Base-by-base conservation (phyloP, 2,329 filamentous ascomycete genomes). In the Aspergillus nomiae region DNA sequence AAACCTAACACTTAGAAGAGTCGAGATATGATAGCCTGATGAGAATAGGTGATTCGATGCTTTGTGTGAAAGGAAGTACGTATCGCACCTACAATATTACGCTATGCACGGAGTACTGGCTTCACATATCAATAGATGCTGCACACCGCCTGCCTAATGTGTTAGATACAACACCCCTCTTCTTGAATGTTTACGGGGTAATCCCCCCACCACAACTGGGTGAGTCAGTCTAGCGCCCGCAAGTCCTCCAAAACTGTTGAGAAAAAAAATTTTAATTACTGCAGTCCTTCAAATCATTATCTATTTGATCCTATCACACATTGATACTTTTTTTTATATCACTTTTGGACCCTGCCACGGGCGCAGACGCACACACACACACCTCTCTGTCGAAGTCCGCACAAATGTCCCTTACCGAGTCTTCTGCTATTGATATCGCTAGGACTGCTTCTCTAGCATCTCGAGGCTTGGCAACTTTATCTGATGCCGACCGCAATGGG, bases 381-480 rank as follows among this genome's bases (percentile, higher is more conserved):
- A 51, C 19, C 34, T 36, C 5, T 36, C 1, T 7, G 14, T 24
- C 11, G 8, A 38, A 26, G 4, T 55, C 11, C 10, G 32, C 32
- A 28, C 45, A 16, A 59, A 97, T 98, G 95, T 97, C 94, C 69
- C 85, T 97, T 63, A 97, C 94, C 56, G 94, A 92, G 77, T 92
- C 91, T 59, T 90, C 90, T 36, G 91, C 94, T 55, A 82, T 87
- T 60, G 88, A 93, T 68, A 91, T 91, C 58, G 94, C 94, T 43
- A 85, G 84, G 71, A 86, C 89, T 55, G 94, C 94, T 65, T 93
- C 93, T 73, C 81, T 86, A 54, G 92, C 94, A 19, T 96, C 95
- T 36, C 90, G 92, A 74, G 86, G 87, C 58, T 87, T 99, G 51
- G 92, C 93, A 56, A 91, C 92, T 1, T 87, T 98, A 56, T 86